phyloP scores from a whole-genome alignment of 2,329 filamentous ascomycete species.

The Fusarium penzigii region DNA sequence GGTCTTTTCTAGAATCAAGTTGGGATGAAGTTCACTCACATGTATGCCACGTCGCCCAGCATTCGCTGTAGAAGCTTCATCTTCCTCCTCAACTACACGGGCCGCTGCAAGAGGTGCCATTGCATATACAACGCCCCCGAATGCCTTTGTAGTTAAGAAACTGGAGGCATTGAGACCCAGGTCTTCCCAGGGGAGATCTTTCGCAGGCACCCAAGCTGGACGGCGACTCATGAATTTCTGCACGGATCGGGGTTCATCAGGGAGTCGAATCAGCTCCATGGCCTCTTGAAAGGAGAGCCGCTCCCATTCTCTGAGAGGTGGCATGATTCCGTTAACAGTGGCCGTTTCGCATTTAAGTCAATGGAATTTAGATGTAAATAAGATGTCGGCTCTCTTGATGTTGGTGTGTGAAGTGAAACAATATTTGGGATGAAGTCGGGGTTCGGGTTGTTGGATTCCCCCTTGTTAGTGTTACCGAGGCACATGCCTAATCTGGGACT shows the following conservation, averaged over 20 bases:
- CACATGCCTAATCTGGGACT: not conserved
- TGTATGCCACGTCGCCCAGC: slow-evolving; percentile 37
- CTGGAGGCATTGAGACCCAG: slow-evolving; percentile 13
- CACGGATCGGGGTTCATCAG: slow-evolving; percentile 9
- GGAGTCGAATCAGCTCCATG: slow-evolving; percentile 29
- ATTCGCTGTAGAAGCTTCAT: slow-evolving; percentile 11
- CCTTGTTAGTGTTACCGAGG: not conserved
- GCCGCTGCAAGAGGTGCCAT: slow-evolving; percentile 40
- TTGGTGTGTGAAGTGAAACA: not conserved
- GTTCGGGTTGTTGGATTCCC: not conserved
- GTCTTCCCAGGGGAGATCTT: slow-evolving; percentile 32
- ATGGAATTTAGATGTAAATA: not conserved
- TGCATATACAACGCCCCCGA: slow-evolving; percentile 40
- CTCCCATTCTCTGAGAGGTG: slow-evolving; percentile 16
- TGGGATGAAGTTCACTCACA: slow-evolving; percentile 30
- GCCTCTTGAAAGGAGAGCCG: slow-evolving; percentile 33
- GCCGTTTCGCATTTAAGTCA: not conserved
- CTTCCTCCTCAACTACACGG: slow-evolving; percentile 35
- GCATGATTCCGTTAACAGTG: slow-evolving; percentile 4
- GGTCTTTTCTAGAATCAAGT: not conserved
- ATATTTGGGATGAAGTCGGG: not conserved
- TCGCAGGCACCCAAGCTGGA: slow-evolving; percentile 36
- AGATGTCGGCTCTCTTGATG: not conserved
- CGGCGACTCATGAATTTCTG: slow-evolving; percentile 34
- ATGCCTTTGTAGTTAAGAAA: slow-evolving; percentile 29